Conservation (phyloP, 75 land plant genomes). For the Adiantum capillusveneris region DNA sequence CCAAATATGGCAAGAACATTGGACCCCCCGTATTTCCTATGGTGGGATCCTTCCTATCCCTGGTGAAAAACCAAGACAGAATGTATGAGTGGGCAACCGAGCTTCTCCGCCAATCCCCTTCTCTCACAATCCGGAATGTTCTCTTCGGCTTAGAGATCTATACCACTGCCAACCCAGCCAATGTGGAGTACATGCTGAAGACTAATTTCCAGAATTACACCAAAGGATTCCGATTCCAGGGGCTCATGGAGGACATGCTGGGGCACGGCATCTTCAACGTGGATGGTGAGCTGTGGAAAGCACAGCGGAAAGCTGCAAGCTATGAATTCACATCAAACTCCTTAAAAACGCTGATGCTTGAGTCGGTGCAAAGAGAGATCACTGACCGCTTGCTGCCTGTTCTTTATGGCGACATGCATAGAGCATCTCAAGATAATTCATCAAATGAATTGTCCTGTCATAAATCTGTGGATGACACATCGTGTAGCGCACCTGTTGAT, state of each 20-base stretch:
- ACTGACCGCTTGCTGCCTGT: constrained; percentile 39
- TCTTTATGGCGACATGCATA: constrained; percentile 5
- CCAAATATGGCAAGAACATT: too few species aligned
- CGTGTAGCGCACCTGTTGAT: not conserved
- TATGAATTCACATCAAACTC: constrained; percentile 38
- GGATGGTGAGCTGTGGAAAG: constrained; percentile 48
- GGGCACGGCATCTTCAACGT: constrained; percentile 63
- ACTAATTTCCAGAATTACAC: constrained; percentile 47
- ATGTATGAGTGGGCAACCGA: too few species aligned
- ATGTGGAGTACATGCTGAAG: constrained; percentile 55
- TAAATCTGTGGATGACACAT: too few species aligned
- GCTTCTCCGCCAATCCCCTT: too few species aligned
- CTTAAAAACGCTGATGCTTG: constrained; percentile 15
- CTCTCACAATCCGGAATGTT: too few species aligned
- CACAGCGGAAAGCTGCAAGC: constrained; percentile 48
- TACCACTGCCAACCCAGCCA: constrained; percentile 44
- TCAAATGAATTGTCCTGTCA: too few species aligned
- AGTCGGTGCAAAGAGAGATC: constrained; percentile 15
- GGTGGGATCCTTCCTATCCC: too few species aligned
- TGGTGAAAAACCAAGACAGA: too few species aligned
- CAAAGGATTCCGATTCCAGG: constrained; percentile 43
- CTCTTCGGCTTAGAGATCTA: too few species aligned
- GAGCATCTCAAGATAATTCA: too few species aligned
- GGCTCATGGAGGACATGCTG: constrained; percentile 42
- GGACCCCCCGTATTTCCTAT: too few species aligned